These are phyloP conservation scores for Salix arbutifolia DNA, from an alignment of 345 rosid species.

Conservation along the genomic window DNA sequence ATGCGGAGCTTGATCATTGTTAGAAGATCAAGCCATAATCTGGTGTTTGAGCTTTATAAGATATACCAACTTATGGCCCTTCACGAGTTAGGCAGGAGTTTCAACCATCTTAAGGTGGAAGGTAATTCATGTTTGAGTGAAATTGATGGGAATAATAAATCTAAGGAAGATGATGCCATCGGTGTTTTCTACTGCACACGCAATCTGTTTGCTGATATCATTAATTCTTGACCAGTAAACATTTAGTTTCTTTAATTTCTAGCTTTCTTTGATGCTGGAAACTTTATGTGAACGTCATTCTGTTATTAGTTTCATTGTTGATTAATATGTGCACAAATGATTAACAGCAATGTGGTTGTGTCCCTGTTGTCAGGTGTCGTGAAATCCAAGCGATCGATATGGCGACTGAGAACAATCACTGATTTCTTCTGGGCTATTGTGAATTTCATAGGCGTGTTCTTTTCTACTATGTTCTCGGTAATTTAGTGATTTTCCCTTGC, in stretches of 20 bases:
- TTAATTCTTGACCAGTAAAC: neutral
- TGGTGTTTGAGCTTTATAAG: neutral
- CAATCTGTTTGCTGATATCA: neutral
- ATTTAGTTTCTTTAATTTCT: neutral
- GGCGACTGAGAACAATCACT: constrained; percentile 61
- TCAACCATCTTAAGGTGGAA: neutral
- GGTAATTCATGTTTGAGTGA: neutral
- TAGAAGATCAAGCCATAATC: neutral
- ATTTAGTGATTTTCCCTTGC: neutral
- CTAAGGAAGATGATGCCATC: no score
- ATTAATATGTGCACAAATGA: no score
- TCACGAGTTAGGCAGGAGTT: neutral
- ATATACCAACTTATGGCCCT: neutral
- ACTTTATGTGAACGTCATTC: neutral
- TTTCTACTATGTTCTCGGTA: constrained; percentile 75
- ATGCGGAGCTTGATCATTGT: neutral
- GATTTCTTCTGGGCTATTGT: constrained; percentile 71
- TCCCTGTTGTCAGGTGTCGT: constrained; percentile 36
- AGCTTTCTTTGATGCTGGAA: neutral
- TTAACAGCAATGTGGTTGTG: neutral
- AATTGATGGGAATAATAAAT: neutral
- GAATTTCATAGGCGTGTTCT: constrained; percentile 55
- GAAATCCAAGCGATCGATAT: constrained; percentile 53
- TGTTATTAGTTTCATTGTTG: neutral
- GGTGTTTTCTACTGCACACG: neutral